phyloP scores from a whole-genome alignment of 1,284 basidiomycete species.

The Austroboletus novae-zelandiae region DNA sequence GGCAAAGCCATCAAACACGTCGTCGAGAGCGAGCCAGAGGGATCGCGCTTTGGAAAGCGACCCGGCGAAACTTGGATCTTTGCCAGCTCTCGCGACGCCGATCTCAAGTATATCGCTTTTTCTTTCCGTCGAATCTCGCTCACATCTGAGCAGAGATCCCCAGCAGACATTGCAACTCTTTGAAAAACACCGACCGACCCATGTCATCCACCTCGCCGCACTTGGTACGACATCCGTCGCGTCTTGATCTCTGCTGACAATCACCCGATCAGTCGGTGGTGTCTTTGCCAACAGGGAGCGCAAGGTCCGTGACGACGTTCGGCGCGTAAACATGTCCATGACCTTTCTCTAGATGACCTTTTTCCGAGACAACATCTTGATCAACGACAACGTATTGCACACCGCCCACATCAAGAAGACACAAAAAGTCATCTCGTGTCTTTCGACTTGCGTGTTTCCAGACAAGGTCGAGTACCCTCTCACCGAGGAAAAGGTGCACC shows the following conservation, averaged over 20 bases:
- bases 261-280: slow-evolving; percentile 67
- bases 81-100: slow-evolving; percentile 70
- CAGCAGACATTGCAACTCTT: slow-evolving; percentile 67
- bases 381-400: slow-evolving; percentile 89
- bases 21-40: slow-evolving; percentile 73
- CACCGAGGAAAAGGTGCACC: slow-evolving; percentile 87
- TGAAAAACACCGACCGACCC: slow-evolving; percentile 85
- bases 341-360: slow-evolving; percentile 62
- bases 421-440: slow-evolving; percentile 78
- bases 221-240: slow-evolving; percentile 52
- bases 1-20: slow-evolving; percentile 78
- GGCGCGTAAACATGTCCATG: neutral
- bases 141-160: slow-evolving; percentile 47
- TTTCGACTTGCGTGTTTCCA: slow-evolving; percentile 88
- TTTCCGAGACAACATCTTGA: slow-evolving; percentile 85
- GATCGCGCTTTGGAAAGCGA: slow-evolving; percentile 73
- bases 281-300: slow-evolving; percentile 90
- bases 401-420: slow-evolving; percentile 62
- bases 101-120: slow-evolving; percentile 68
- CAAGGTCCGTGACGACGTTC: slow-evolving; percentile 50
- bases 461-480: slow-evolving; percentile 86
- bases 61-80: slow-evolving; percentile 85
- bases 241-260: slow-evolving; percentile 6
- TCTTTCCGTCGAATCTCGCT: neutral
- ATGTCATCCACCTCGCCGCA: slow-evolving; percentile 89